Base-by-base conservation (phyloP, 345 rosid species). In the Aquilaria sinensis region DNA sequence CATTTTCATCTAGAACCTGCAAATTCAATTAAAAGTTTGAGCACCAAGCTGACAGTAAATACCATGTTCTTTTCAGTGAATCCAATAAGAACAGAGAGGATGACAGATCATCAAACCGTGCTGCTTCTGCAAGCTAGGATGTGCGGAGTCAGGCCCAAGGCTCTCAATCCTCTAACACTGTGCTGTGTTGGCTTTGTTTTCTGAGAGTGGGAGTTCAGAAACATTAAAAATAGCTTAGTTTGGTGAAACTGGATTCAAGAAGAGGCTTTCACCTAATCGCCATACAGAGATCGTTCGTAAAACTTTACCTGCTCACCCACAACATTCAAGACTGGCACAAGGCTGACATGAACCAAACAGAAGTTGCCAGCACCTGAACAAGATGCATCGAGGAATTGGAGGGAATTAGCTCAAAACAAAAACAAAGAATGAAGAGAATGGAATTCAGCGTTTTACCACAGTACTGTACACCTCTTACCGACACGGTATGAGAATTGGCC, bases 121-220 rank as follows among this genome's bases (percentile, higher is more conserved):
- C 95, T 74, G 78, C 93, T 90, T 52, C 99, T 90, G 78, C 99
- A 94, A 74, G 93, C 99, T 72, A 94, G 78, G 58, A 94, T 83
- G 62, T 88, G 70, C 13, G 99, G 99, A 23, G 83, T 75, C 88
- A 94, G 73, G 56, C 99, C 99, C 63, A 86, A 85, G 61, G 91
- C 96, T 78, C 93, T 80, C 11, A 94, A 77, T 61, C 84, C 89
- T 33, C 88, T 75, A 70, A 94, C 97, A 62, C 99, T 90, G 57
- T 90, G 99, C 73, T 94, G 99, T 11, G 99, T 94, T 53, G 99
- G 99, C 76, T 94, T 94, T 68, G 99, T 94, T 87, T 94, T 94
- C 97, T 94, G 80, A 71, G 30, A 52, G 62, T 9, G 12, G 45
- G 46, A 29, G 16, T 11, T 23, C 7, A 34, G 23, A 63, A 37